Base-by-base conservation (phyloP, 106 monocot species). In the Iris macrosiphon region DNA sequence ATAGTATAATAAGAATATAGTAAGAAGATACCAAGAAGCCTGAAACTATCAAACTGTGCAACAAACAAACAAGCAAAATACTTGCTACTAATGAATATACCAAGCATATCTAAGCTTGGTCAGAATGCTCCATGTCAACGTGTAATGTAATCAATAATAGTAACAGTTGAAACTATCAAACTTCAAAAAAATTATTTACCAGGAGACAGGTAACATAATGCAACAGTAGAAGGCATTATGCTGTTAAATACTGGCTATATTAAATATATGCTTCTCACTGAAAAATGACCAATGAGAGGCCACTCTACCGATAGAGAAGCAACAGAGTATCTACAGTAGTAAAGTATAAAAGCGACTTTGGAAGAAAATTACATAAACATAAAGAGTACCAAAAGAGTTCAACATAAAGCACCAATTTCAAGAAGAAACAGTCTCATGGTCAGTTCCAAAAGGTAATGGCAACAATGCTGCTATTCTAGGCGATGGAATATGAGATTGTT, bases 201-300 rank as follows among this genome's bases (percentile, higher is more conserved):
- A 73, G 73, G 64, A 73, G 73, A 73, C 73, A 73, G 73, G 65
- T 73, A 66, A 38, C 65, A 66, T 18, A 42, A 73, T 60, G 73
- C 31, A 43, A 60, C 4, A 23, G 13, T 7, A 33, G 18, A 50
- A 59, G 25, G 26, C 59, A 59, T 59, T 14, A 30, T 59, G 59
- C 27, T 59, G 59, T 59, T 59, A 41, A 59, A 59, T 42, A 42
- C 26, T 59, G 59, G 59, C 21, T 8, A 19, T 41, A 2, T 24
- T 29, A 26, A 16, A 22, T 59, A 22, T 61, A 45, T 61, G 61
- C 61, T 61, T 33, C 21, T 9, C 14, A 31, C 29, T n/a, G 1
- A 19, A 19, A 31, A 45, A 18, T 61, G 40, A 44, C 16, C 43
- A 43, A 44, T 21, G 15, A 31, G 27, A 60, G 34, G 10, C 25